phyloP scores from a whole-genome alignment of 1,284 basidiomycete species.

The Albatrellus sp. region DNA sequence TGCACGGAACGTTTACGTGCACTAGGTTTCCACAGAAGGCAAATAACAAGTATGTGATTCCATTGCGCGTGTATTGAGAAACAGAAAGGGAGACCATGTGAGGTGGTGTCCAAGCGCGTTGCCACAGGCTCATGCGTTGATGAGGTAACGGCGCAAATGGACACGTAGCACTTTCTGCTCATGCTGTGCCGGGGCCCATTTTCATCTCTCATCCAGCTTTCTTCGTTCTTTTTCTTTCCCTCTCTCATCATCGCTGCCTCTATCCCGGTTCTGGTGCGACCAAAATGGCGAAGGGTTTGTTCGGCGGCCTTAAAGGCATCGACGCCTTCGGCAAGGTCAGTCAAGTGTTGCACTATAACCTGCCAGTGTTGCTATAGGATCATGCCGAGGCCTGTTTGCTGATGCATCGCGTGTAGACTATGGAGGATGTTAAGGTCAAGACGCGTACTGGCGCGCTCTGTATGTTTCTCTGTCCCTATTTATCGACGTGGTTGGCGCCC shows the following conservation, averaged over 20 bases:
- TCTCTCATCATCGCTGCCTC: not conserved
- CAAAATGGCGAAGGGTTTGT: constrained; percentile 56
- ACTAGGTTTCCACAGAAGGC: no score
- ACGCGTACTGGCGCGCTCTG: constrained; percentile 86
- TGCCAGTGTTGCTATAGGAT: not conserved
- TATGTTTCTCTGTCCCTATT: constrained; percentile 28
- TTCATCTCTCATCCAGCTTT: constrained; percentile 2
- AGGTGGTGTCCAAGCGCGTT: not conserved
- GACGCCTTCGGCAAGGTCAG: constrained; percentile 97
- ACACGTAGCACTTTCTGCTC: constrained; percentile 8
- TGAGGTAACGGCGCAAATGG: constrained; percentile 1
- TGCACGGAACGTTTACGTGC: not conserved
- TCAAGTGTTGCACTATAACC: constrained; percentile 1
- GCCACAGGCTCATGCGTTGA: constrained; percentile 5
- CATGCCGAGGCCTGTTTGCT: not conserved
- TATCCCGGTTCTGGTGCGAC: not conserved
- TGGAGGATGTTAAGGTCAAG: constrained; percentile 97
- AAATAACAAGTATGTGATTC: no score
- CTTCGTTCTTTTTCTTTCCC: not conserved
- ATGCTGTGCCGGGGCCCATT: no score
- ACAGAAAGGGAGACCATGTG: no score
- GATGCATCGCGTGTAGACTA: constrained; percentile 47
- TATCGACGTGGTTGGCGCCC: constrained; percentile 1
- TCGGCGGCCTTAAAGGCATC: constrained; percentile 68
- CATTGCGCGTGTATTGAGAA: no score